Conservation (phyloP, 2,329 filamentous ascomycete genomes). For the Paecilomyces formosus region DNA sequence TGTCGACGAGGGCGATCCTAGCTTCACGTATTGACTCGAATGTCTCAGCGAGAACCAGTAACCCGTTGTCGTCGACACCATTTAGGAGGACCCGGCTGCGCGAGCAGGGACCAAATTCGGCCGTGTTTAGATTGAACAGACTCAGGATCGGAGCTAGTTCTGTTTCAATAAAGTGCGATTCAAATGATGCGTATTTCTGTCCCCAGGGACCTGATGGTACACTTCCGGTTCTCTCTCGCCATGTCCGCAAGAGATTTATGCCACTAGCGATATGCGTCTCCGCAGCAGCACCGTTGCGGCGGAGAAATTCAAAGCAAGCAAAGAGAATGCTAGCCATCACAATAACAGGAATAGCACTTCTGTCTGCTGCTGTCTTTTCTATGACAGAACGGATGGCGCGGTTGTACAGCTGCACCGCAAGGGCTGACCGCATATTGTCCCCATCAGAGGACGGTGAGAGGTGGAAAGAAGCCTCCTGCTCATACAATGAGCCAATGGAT, state of each 20-base stretch:
- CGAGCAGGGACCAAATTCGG: constrained; percentile 1
- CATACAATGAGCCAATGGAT: constrained; percentile 60
- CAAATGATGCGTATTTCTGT: constrained; percentile 1
- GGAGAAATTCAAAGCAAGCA: constrained; percentile 53
- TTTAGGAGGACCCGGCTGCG: constrained; percentile 4
- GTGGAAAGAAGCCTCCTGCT: constrained; percentile 40
- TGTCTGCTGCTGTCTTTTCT: constrained; percentile 34
- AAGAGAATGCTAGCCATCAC: constrained; percentile 57
- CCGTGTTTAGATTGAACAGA: constrained; percentile 8
- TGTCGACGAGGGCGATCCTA: background rate
- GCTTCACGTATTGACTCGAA: background rate
- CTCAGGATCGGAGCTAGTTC: constrained; percentile 12
- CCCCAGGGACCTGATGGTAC: background rate
- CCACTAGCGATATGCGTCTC: constrained; percentile 9
- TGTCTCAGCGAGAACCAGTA: background rate
- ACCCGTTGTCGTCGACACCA: background rate
- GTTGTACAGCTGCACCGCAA: background rate
- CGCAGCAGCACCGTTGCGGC: constrained; percentile 19
- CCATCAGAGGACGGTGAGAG: constrained; percentile 16
- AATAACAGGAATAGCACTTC: constrained; percentile 37
- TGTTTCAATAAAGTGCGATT: constrained; percentile 10
- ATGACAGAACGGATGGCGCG: background rate
- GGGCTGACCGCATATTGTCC: background rate
- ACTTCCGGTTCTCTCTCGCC: constrained; percentile 5
- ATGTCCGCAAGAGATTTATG: constrained; percentile 10